Evolutionary conservation across 2,329 filamentous ascomycete species (phyloP).

Genomic region (Tolypocladium sp.): DNA sequence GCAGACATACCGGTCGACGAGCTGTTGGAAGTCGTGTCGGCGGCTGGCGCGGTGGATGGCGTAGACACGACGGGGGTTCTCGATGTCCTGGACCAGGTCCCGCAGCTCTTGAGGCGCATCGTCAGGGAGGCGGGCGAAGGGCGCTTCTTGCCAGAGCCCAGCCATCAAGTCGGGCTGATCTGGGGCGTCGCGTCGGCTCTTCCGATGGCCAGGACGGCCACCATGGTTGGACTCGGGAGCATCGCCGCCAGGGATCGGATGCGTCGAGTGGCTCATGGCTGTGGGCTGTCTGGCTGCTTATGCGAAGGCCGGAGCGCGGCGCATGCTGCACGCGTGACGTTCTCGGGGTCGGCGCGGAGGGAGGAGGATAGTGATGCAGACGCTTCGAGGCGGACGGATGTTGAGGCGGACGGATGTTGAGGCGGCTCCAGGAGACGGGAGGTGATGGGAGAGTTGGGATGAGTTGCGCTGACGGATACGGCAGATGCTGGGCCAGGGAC

Average conservation of each 20-base stretch:
- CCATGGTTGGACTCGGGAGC: constrained; percentile 1
- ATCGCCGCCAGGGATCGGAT: constrained; percentile 2
- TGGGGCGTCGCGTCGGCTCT: constrained; percentile 4
- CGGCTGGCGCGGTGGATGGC: constrained; percentile 51
- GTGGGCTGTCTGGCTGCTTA: neutral
- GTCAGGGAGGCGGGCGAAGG: constrained; percentile 47
- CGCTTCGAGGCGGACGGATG: neutral
- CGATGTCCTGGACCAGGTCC: constrained; percentile 45
- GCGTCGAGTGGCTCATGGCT: constrained; percentile 10
- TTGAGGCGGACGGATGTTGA: neutral
- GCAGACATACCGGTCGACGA: constrained; percentile 53
- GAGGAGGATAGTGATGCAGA: neutral
- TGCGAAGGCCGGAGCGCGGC: neutral
- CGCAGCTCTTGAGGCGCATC: constrained; percentile 52
- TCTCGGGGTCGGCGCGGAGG: neutral
- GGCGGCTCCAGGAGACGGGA: neutral
- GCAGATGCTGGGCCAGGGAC: neutral
- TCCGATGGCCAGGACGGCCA: neutral
- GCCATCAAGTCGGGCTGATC: constrained; percentile 41
- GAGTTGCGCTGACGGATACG: neutral
- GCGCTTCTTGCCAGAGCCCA: constrained; percentile 52
- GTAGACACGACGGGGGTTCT: constrained; percentile 53
- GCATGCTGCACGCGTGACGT: neutral
- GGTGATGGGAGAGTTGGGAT: neutral
- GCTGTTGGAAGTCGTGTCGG: constrained; percentile 53